Evolutionary conservation across 805 yeast genomes (phyloP).

Genomic region (Hanseniaspora pseudoguilliermondii): DNA sequence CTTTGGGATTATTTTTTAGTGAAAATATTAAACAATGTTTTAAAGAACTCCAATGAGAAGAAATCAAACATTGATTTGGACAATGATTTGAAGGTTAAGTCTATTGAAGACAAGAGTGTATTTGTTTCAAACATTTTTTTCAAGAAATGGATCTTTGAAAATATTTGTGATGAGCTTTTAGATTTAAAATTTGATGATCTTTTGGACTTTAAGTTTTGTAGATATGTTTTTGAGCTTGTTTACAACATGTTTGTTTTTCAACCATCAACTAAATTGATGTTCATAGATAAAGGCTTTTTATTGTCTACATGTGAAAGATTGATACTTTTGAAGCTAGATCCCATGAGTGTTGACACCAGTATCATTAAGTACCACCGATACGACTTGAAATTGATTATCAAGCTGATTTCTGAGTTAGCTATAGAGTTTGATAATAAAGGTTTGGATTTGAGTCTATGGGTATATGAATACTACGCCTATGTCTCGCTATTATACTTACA

Average conservation of each 20-base stretch:
- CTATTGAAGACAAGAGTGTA: not conserved
- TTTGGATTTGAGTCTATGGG: not conserved
- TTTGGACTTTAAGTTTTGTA: conserved; percentile 1
- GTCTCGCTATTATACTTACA: conserved; percentile 3
- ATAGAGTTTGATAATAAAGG: conserved; percentile 7
- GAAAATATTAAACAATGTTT: conserved; percentile 2
- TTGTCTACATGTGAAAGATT: conserved; percentile 1
- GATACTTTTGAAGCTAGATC: not conserved
- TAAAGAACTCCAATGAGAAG: conserved; percentile 2
- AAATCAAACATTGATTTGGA: not conserved
- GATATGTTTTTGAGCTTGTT: conserved; percentile 8
- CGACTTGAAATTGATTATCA: conserved; percentile 10
- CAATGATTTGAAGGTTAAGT: not conserved
- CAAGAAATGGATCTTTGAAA: conserved; percentile 2
- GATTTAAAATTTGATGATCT: not conserved
- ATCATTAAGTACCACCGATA: conserved; percentile 4
- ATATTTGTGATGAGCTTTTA: not conserved
- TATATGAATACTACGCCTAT: conserved; percentile 6
- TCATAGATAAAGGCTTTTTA: not conserved
- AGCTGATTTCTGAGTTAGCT: conserved; percentile 3
- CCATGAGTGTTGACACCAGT: not conserved
- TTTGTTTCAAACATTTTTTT: not conserved
- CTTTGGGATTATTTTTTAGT: conserved; percentile 1
- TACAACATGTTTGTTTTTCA: conserved; percentile 2
- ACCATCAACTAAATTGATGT: conserved; percentile 1